A percentile compares a stretch with the other conserved stretches of the same genome.
Evolutionary conservation across 2,329 filamentous ascomycete species (phyloP).

Genomic region (Cladosporium austrohemisphaericum): DNA sequence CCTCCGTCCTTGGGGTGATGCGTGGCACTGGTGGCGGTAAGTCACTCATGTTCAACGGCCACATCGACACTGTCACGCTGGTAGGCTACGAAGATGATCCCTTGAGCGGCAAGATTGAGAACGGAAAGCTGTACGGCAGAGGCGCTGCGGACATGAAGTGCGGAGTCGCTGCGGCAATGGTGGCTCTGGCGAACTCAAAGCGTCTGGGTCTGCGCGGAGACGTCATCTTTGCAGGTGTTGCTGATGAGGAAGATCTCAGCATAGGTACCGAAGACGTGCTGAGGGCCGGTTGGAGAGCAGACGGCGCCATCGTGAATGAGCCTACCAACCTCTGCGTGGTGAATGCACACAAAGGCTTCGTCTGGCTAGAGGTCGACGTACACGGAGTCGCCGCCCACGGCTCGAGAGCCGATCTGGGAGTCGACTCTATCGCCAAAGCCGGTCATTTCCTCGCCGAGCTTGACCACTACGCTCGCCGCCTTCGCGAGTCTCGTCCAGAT

Average conservation of each 20-base stretch:
- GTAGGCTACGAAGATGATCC: not conserved
- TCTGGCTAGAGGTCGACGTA: constrained; percentile 10
- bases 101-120: not conserved
- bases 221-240: constrained; percentile 52
- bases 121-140: constrained; percentile 33
- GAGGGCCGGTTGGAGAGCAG: constrained; percentile 51
- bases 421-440: constrained; percentile 5
- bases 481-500: not conserved
- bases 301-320: constrained; percentile 50
- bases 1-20: not conserved
- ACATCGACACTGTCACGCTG: constrained; percentile 4
- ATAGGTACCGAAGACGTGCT: constrained; percentile 52
- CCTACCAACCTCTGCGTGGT: constrained; percentile 44
- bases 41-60: not conserved
- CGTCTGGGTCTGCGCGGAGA: constrained; percentile 41
- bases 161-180: constrained; percentile 47
- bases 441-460: constrained; percentile 8
- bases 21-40: not conserved
- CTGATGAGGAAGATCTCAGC: constrained; percentile 52
- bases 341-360: constrained; percentile 9
- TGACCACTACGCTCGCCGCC: not conserved
- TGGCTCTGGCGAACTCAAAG: constrained; percentile 38
- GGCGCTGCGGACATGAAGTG: constrained; percentile 53
- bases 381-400: constrained; percentile 2
- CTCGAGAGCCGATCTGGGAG: constrained; percentile 1